Base-by-base conservation (phyloP, 2,329 filamentous ascomycete genomes). In the Colletotrichum filicis region DNA sequence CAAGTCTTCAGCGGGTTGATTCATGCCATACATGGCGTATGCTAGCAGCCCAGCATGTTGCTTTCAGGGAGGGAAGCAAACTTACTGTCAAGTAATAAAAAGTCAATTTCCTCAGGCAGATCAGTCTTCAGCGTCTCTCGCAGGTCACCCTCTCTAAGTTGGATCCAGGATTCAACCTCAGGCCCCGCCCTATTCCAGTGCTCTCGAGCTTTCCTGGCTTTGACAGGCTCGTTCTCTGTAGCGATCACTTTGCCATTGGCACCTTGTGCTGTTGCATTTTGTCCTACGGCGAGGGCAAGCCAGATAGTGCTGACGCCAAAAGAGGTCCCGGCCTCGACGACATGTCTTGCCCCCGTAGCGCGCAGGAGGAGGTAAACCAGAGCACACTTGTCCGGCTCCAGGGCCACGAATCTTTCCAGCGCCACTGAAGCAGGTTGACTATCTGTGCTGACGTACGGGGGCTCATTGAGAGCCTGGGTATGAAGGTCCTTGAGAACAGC, bases 261-360 rank as follows among this genome's bases (percentile, higher is more conserved):
- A 2, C 49, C 32, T 28, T 68, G 53, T 16, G 69, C 46, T 1
- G 75, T 76, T 0, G 81, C 82, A 70, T 88, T 91, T 67, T 88
- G 83, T 0, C 83, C 83, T 0, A 89, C 87, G 0, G 89, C 90
- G 2, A 92, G 81, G 0, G 90, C 89, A 2, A 92, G 84, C 72
- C 91, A 92, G 57, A 92, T 90, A 0, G 90, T 92, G 68, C 87
- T 90, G 1, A 92, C 85, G 2, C 90, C 90, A 70, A 90, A 92
- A 55, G 86, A 88, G 0, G 90, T 92, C 1, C 90, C 90, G 0
- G 88, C 89, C 77, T 92, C 90, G 49, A 92, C 85, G 26, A 91
- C 81, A 55, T 84, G 85, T 1, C 81, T 82, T 0, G 90, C 89
- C 1, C 85, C 83, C 11, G 80, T 86, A 12, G 85, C 82, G 3